Evolutionary conservation across 768 basidiomycete genomes (phyloP), one percentile per base, ranked within the genome.

Genomic region (Macrolepiota albuminosa): DNA sequence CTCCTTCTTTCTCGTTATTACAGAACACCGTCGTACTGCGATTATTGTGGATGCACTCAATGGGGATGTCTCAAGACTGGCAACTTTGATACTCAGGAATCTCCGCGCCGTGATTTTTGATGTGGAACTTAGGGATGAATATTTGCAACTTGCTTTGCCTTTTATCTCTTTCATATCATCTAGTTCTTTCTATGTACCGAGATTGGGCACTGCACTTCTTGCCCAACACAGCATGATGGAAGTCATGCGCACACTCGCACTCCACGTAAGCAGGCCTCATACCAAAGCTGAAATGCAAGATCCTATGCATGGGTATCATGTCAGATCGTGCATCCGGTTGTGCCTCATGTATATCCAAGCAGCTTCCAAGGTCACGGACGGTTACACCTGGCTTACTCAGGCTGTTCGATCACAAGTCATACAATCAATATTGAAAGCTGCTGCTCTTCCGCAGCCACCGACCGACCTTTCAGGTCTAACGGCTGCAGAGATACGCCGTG

Each of bases 311-410:
- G 42, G 26, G 11, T 58, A 45, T 33, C 36, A 34, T 29, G 13
- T 42, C 3, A 29, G 57, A 42, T 42, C 48, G 37, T 58, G 57
- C 26, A 8, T 58, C 7, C 52, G 50, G 50, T 52, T 40, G 14
- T 52, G 37, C 37, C 49, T 58, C 8, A 6, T 52, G n/a, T 58
- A 58, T 53, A 42, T 58, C 11, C 6, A 42, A 34, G 50, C 49
- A 21, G 21, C 50, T 29, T 18, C 57, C 4, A 58, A 52, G 34
- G 36, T 58, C 14, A 51, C 40, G 7, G 57, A 58, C 21, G 57
- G 57, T 21, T 58, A 51, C 57, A 58, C 57, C 21, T 58, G 57
- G 57, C n/a, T 58, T 14, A 52, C 57, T 10, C 57, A 58, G 40
- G 57, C 57, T 16, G 42, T 58, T 51, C 49, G 57, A 13, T 52